Conservation (phyloP, 2,329 filamentous ascomycete genomes). For the Biscogniauxia mediterranea region DNA sequence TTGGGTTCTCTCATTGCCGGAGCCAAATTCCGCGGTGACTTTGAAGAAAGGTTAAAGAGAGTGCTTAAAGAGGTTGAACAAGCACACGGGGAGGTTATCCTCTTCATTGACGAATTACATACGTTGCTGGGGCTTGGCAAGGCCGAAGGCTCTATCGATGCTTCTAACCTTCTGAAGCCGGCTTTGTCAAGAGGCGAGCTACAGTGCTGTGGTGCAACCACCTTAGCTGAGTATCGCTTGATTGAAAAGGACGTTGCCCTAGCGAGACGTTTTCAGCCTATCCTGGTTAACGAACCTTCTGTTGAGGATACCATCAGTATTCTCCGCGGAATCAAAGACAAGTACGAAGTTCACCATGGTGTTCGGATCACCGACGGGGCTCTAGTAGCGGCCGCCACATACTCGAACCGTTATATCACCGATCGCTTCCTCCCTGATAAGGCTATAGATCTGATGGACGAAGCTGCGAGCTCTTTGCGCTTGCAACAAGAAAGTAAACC, state of each 20-base stretch:
- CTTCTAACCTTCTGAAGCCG: slow-evolving; percentile 90
- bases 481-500: slow-evolving; percentile 96
- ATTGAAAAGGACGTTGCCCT: slow-evolving; percentile 97
- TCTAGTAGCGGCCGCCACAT: slow-evolving; percentile 84
- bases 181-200: slow-evolving; percentile 89
- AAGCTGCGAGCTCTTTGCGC: slow-evolving; percentile 85
- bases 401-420: slow-evolving; percentile 94
- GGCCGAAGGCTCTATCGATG: slow-evolving; percentile 93
- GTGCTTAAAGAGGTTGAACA: slow-evolving; percentile 90
- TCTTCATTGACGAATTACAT: slow-evolving; percentile 95
- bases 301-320: slow-evolving; percentile 95
- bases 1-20: slow-evolving; percentile 91
- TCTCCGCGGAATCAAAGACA: slow-evolving; percentile 92
- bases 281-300: slow-evolving; percentile 85
- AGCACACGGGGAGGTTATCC: slow-evolving; percentile 82
- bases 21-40: slow-evolving; percentile 93
- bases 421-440: slow-evolving; percentile 96
- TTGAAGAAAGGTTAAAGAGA: slow-evolving; percentile 89
- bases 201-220: slow-evolving; percentile 94
- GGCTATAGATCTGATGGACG: slow-evolving; percentile 94
- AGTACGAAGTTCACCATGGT: slow-evolving; percentile 96
- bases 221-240: slow-evolving; percentile 82
- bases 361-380: slow-evolving; percentile 92
- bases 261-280: slow-evolving; percentile 90
- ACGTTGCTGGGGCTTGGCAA: slow-evolving; percentile 90